Conservation (phyloP, 768 basidiomycete genomes). For the Russula dissimulans region DNA sequence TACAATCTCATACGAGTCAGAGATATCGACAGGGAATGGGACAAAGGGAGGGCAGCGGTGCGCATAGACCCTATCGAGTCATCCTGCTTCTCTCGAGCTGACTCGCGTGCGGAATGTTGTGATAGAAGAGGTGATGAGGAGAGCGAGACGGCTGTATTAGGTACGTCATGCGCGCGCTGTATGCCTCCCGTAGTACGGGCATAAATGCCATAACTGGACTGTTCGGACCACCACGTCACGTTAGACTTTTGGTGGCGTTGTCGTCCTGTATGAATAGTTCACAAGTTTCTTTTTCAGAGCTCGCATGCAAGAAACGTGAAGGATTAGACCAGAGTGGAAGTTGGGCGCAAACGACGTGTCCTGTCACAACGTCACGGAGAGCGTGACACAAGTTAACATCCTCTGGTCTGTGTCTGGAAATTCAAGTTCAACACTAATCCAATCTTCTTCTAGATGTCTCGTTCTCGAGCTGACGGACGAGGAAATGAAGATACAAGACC, state of each 20-base stretch:
- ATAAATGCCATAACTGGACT: too few relatives aligned
- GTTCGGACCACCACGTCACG: background rate
- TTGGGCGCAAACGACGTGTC: too few relatives aligned
- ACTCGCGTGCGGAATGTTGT: slow-evolving; percentile 5
- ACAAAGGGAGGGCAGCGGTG: background rate
- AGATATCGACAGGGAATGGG: background rate
- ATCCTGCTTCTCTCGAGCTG: background rate
- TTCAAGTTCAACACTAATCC: background rate
- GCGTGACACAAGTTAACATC: background rate
- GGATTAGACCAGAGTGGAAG: too few relatives aligned
- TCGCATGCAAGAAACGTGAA: too few relatives aligned
- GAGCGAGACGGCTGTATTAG: too few relatives aligned
- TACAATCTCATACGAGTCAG: background rate
- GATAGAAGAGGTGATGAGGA: background rate
- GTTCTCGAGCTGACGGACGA: slow-evolving; percentile 32
- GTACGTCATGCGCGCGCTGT: background rate
- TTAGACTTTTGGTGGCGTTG: background rate
- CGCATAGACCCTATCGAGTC: background rate
- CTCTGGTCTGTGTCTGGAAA: too few relatives aligned
- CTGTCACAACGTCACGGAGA: background rate
- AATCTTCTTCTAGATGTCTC: background rate
- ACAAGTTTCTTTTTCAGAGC: too few relatives aligned
- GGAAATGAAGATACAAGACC: slow-evolving; percentile 28
- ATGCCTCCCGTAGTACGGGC: too few relatives aligned
- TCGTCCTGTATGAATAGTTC: too few relatives aligned